Evolutionary conservation across 2,329 filamentous ascomycete genomes (phyloP).

Genomic region (Sphaceloma murrayae): DNA sequence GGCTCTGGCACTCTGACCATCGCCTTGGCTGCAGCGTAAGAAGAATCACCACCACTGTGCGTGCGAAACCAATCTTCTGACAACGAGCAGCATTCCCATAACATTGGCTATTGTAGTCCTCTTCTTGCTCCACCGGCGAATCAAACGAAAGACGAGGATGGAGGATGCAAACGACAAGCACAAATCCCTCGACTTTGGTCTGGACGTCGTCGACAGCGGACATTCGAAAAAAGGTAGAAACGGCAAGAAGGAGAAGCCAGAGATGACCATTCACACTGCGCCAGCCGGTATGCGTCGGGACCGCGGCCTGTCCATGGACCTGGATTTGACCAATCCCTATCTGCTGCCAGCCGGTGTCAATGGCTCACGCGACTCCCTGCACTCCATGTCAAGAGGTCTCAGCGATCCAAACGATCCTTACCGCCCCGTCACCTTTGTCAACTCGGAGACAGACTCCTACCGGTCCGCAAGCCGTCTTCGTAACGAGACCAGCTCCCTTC

Average conservation of each 20-base stretch:
- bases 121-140: constrained; percentile 68
- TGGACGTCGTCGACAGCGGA: constrained; percentile 45
- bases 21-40: constrained; percentile 61
- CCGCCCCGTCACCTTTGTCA: constrained; percentile 52
- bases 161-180: constrained; percentile 84
- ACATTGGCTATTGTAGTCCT: constrained; percentile 57
- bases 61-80: constrained; percentile 22
- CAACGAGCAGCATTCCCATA: constrained; percentile 60
- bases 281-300: constrained; percentile 23
- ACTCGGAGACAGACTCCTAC: constrained; percentile 34
- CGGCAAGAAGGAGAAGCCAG: constrained; percentile 39
- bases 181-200: constrained; percentile 84
- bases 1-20: constrained; percentile 48
- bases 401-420: constrained; percentile 77
- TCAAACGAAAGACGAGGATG: constrained; percentile 56
- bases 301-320: constrained; percentile 49
- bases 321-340: constrained; percentile 76
- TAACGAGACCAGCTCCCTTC: constrained; percentile 40
- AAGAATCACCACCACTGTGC: no score
- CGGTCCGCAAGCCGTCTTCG: constrained; percentile 20
- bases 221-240: constrained; percentile 31
- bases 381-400: constrained; percentile 70
- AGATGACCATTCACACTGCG: constrained; percentile 41
- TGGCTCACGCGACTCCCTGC: constrained; percentile 72
- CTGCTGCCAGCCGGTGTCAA: constrained; percentile 78